These are phyloP conservation scores for Mrakiaceae sp. DNA, from an alignment of 1,284 basidiomycete genomes.

Conservation along the genomic window DNA sequence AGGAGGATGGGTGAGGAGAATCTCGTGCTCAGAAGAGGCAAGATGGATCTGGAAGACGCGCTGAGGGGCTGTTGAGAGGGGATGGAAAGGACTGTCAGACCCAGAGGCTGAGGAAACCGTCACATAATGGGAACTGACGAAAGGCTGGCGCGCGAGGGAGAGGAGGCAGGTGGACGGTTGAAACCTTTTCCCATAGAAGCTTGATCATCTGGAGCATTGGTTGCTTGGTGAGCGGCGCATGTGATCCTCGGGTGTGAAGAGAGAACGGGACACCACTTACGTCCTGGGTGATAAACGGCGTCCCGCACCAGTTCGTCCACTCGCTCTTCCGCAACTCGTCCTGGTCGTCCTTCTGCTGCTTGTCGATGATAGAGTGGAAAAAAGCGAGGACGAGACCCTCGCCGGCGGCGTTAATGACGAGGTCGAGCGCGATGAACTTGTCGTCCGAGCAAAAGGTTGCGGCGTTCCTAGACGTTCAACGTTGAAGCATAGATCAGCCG, in stretches of 20 bases:
- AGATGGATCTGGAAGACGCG: slow-evolving; percentile 34
- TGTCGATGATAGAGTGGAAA: slow-evolving; percentile 70
- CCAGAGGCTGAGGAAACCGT: too few species aligned
- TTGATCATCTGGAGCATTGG: slow-evolving; percentile 27
- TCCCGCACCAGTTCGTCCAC: slow-evolving; percentile 95
- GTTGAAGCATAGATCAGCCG: background rate
- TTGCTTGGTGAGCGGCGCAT: too few species aligned
- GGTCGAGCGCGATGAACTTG: slow-evolving; percentile 76
- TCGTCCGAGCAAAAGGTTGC: slow-evolving; percentile 59
- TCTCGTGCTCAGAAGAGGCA: slow-evolving; percentile 22
- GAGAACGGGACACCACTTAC: slow-evolving; percentile 24
- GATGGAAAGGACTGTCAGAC: slow-evolving; percentile 18
- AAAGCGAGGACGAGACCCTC: slow-evolving; percentile 87
- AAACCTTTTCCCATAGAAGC: slow-evolving; percentile 1
- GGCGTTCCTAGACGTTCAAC: slow-evolving; percentile 39
- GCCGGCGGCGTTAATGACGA: slow-evolving; percentile 90
- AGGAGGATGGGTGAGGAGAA: slow-evolving; percentile 20
- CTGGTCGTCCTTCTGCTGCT: slow-evolving; percentile 57
- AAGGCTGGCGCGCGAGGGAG: background rate
- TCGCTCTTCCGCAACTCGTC: slow-evolving; percentile 60
- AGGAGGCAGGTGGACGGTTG: background rate
- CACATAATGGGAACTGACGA: slow-evolving; percentile 6
- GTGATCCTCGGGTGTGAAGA: too few species aligned
- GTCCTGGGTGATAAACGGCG: slow-evolving; percentile 39
- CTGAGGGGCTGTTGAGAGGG: slow-evolving; percentile 24